phyloP scores from a whole-genome alignment of 148 eudicot species.

The Rheum nobile region DNA sequence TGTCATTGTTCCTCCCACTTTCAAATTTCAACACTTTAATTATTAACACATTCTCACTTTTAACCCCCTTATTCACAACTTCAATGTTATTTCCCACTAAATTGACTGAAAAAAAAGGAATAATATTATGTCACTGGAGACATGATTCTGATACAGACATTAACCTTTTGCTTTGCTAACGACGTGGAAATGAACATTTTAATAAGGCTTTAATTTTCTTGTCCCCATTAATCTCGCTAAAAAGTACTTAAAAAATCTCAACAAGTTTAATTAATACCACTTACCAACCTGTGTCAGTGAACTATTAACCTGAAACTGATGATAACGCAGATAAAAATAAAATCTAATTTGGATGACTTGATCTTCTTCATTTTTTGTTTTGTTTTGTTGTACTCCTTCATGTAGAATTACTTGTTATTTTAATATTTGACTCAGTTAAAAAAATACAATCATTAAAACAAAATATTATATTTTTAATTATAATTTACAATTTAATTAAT shows the following conservation, averaged over 20 bases:
- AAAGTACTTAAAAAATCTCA: neutral
- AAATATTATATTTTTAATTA: too few species aligned
- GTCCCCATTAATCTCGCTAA: neutral
- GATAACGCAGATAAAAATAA: neutral
- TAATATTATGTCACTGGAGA: neutral
- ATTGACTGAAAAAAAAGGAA: neutral
- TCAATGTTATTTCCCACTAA: neutral
- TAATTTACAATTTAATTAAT: too few species aligned
- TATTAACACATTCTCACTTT: neutral
- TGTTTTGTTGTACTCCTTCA: too few species aligned
- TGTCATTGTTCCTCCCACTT: neutral
- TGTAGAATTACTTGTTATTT: too few species aligned
- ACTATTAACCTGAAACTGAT: neutral
- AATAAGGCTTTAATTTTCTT: neutral
- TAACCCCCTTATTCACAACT: neutral
- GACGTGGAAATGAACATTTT: neutral
- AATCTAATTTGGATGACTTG: neutral
- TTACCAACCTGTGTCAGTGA: neutral
- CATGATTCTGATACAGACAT: neutral
- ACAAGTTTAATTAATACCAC: neutral
- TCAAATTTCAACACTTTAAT: neutral
- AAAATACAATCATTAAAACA: too few species aligned
- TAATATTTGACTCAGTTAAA: too few species aligned
- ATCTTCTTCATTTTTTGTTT: neutral
- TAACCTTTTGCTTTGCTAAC: constrained; percentile 1